These are phyloP conservation scores for Fusarium subtropicale DNA, from an alignment of 2,329 filamentous ascomycete species.

Conservation along the genomic window DNA sequence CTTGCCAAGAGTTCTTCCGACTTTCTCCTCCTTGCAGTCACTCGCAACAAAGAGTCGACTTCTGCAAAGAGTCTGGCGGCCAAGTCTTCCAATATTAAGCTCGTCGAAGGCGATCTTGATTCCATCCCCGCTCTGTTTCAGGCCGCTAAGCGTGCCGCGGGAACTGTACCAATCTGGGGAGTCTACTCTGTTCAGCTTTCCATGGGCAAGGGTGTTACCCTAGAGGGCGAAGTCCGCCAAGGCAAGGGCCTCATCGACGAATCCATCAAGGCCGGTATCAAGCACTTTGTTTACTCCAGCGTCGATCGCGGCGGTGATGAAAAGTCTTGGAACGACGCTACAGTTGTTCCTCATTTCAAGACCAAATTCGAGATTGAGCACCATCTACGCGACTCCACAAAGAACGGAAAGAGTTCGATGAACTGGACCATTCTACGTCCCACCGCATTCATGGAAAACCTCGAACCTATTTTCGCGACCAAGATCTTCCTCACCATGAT, in stretches of 20 bases:
- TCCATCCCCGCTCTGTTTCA: slow-evolving; percentile 22
- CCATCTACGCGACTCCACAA: slow-evolving; percentile 22
- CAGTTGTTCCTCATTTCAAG: slow-evolving; percentile 41
- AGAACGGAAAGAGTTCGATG: slow-evolving; percentile 41
- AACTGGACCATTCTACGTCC: slow-evolving; percentile 55
- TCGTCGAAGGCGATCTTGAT: slow-evolving; percentile 23
- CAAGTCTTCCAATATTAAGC: slow-evolving; percentile 16
- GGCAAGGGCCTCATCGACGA: slow-evolving; percentile 34
- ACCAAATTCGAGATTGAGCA: slow-evolving; percentile 34
- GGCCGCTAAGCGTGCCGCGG: slow-evolving; percentile 25
- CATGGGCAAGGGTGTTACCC: slow-evolving; percentile 24
- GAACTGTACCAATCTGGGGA: slow-evolving; percentile 23
- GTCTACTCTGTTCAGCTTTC: slow-evolving; percentile 35
- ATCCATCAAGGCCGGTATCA: slow-evolving; percentile 13
- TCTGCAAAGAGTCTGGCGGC: slow-evolving; percentile 10
- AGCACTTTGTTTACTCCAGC: slow-evolving; percentile 50
- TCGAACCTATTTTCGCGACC: slow-evolving; percentile 48
- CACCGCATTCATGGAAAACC: slow-evolving; percentile 57
- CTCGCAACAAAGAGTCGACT: slow-evolving; percentile 20
- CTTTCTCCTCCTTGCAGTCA: slow-evolving; percentile 28
- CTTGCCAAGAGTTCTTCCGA: slow-evolving; percentile 12
- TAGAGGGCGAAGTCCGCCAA: slow-evolving; percentile 25
- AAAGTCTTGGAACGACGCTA: slow-evolving; percentile 41
- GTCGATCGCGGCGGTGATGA: slow-evolving; percentile 45
- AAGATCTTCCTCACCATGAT: slow-evolving; percentile 51